phyloP scores from a whole-genome alignment of 305 asterid species.

The Fraxinus latifolia region DNA sequence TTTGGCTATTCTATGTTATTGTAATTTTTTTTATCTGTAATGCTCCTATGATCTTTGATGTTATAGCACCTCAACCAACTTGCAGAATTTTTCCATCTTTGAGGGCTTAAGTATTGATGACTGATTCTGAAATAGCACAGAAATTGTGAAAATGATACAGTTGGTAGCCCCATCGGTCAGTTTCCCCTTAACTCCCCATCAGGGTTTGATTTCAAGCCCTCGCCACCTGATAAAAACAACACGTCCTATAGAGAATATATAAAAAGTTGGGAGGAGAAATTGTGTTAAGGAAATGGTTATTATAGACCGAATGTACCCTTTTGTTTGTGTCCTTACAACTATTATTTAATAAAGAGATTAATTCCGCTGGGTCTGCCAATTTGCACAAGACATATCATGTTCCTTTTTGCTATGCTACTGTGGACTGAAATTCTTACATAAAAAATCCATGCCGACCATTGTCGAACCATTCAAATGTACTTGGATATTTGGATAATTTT shows the following conservation, averaged over 20 bases:
- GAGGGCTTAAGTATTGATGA: background rate
- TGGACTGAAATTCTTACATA: background rate
- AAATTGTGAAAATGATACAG: conserved; percentile 3
- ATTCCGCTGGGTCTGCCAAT: background rate
- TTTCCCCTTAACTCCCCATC: background rate
- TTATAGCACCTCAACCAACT: background rate
- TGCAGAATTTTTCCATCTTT: background rate
- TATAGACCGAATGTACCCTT: background rate
- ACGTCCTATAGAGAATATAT: background rate
- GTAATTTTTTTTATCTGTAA: background rate
- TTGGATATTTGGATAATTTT: background rate
- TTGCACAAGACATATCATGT: background rate
- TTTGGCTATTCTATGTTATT: conserved; percentile 9
- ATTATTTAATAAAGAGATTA: background rate
- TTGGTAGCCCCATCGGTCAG: background rate
- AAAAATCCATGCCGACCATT: background rate
- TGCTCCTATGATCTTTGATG: background rate
- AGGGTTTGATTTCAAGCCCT: conserved; percentile 2
- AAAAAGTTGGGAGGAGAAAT: background rate
- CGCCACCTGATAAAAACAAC: background rate
- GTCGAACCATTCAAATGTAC: background rate
- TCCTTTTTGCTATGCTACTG: background rate
- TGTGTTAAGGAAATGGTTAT: background rate
- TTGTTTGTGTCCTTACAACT: background rate
- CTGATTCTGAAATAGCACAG: background rate